A percentile compares a stretch with the other conserved stretches of the same genome.
phyloP scores from a whole-genome alignment of 129 eudicot species.

The Tagetes erecta region DNA sequence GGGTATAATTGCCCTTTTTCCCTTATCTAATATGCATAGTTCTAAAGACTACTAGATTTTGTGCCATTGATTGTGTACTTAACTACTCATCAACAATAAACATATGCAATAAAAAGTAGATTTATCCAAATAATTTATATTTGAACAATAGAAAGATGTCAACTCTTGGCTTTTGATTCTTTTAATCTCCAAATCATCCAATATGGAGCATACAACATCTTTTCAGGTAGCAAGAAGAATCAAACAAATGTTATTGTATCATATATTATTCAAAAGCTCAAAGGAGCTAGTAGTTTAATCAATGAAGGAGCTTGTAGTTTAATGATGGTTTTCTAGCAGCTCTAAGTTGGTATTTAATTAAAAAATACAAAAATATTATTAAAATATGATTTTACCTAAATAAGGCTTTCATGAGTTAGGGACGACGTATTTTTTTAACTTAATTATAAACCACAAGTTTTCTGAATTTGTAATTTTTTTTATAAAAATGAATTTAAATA shows the following conservation, averaged over 20 bases:
- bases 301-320: background rate
- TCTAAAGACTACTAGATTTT: slow-evolving; percentile 25
- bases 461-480: background rate
- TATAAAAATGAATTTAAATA: too few relatives aligned
- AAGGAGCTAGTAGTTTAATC: background rate
- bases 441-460: background rate
- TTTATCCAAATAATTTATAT: slow-evolving; percentile 1
- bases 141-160: slow-evolving; percentile 28
- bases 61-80: slow-evolving; percentile 33
- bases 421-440: background rate
- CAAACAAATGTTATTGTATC: background rate
- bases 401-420: background rate
- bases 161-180: slow-evolving; percentile 9
- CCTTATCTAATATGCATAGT: slow-evolving; percentile 14
- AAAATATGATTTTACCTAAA: background rate
- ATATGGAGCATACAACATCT: background rate
- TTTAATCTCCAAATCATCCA: background rate
- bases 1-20: slow-evolving; percentile 18
- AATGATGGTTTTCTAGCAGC: background rate
- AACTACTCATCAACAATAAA: slow-evolving; percentile 9
- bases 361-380: background rate
- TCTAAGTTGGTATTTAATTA: too few relatives aligned
- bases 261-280: background rate
- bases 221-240: slow-evolving; percentile 25
- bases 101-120: slow-evolving; percentile 19